Percentiles rank a stretch among this genome's conserved stretches.
Evolutionary conservation across 2,329 filamentous ascomycete species (phyloP).

Genomic region (Ciborinia camelliae): DNA sequence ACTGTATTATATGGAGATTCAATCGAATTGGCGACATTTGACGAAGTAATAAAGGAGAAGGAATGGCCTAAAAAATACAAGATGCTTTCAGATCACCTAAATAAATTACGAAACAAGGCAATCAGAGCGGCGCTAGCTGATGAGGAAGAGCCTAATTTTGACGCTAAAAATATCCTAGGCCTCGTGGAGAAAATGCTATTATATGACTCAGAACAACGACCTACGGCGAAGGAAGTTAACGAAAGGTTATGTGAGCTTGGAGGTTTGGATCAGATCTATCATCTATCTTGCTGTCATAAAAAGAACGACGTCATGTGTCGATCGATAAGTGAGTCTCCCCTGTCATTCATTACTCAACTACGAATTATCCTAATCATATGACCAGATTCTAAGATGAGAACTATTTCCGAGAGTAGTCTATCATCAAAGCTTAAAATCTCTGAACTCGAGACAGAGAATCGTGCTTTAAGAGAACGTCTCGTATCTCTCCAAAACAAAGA

Average conservation of each 20-base stretch:
- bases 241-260: constrained; percentile 45
- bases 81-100: constrained; percentile 24
- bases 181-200: constrained; percentile 53
- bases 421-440: constrained; percentile 14
- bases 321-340: constrained; percentile 39
- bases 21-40: constrained; percentile 40
- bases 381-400: constrained; percentile 28
- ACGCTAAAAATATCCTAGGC: constrained; percentile 41
- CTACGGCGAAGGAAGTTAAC: constrained; percentile 50
- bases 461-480: constrained; percentile 24
- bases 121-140: constrained; percentile 22
- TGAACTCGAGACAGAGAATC: constrained; percentile 22
- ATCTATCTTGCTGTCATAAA: constrained; percentile 45
- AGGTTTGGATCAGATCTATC: constrained; percentile 48
- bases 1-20: constrained; percentile 43
- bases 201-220: constrained; percentile 48
- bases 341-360: too few relatives aligned
- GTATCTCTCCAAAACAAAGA: constrained; percentile 24
- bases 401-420: constrained; percentile 18
- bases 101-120: constrained; percentile 22
- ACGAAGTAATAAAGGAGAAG: constrained; percentile 39
- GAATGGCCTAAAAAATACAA: constrained; percentile 38
- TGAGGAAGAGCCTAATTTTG: constrained; percentile 23
- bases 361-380: background rate
- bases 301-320: constrained; percentile 37